Conservation (phyloP, 2,329 filamentous ascomycete species). For the Botrytis sinoallii region DNA sequence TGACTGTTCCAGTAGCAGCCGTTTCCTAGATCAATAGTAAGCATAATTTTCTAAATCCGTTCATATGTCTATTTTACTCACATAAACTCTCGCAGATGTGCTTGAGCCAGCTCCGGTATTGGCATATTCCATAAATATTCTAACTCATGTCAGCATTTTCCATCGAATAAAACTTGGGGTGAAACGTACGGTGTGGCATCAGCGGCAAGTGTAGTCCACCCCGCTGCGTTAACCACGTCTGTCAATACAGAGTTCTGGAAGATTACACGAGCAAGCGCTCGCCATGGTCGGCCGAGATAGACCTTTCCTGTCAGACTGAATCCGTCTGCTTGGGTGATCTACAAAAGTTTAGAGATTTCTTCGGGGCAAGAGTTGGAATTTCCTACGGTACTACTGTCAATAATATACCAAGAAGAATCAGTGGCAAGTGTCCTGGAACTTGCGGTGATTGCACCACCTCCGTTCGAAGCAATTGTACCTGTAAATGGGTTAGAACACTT, state of each 20-base stretch:
- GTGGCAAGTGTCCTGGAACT: neutral
- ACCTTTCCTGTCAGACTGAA: conserved; percentile 38
- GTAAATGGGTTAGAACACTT: neutral
- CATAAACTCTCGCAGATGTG: conserved; percentile 7
- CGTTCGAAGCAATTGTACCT: conserved; percentile 12
- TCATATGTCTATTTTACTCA: neutral
- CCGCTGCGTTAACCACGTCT: conserved; percentile 47
- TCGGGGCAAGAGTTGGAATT: no score
- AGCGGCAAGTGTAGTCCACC: conserved; percentile 41
- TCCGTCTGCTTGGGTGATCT: conserved; percentile 25
- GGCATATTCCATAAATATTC: conserved; percentile 12
- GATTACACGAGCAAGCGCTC: conserved; percentile 46
- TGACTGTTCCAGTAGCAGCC: neutral
- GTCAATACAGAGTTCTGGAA: conserved; percentile 48
- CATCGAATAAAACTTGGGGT: no score
- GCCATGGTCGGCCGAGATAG: conserved; percentile 52
- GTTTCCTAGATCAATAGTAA: neutral
- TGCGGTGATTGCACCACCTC: conserved; percentile 11
- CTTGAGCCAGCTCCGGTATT: conserved; percentile 12
- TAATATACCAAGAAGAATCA: conserved; percentile 6
- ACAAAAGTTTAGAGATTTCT: neutral
- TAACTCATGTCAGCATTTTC: neutral
- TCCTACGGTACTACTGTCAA: conserved; percentile 8
- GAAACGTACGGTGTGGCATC: conserved; percentile 23
- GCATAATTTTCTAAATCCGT: neutral